A percentile compares a stretch with the other conserved stretches of the same genome.
Conservation (phyloP, 163 green algal species). For the Smithsoniella earleae region DNA sequence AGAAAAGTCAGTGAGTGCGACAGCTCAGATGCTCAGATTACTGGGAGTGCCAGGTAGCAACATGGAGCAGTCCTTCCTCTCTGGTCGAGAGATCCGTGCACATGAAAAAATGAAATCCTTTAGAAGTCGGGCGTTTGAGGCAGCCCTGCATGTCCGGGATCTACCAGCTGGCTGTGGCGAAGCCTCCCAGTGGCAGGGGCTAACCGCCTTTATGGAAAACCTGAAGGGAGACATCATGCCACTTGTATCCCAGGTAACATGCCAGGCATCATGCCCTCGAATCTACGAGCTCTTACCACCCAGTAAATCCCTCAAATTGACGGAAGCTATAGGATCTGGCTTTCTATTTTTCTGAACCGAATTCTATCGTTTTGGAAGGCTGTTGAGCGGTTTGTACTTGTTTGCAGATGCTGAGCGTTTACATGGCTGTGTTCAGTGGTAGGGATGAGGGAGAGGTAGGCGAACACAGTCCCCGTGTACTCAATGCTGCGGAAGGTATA, state of each 20-base stretch:
- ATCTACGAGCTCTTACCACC: too few species aligned
- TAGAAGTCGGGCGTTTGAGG: too few species aligned
- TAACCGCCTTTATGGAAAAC: neutral
- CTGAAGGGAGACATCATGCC: neutral
- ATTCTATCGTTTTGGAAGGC: too few species aligned
- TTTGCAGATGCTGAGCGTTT: conserved; percentile 22
- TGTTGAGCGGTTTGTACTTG: too few species aligned
- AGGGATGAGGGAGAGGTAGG: neutral
- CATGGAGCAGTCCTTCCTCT: conserved; percentile 6
- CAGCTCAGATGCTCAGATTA: conserved; percentile 25
- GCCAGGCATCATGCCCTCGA: too few species aligned
- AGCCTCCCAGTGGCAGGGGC: neutral
- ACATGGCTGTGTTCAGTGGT: conserved; percentile 3
- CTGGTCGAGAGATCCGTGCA: neutral
- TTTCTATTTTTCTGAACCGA: too few species aligned
- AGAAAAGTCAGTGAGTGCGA: conserved; percentile 16
- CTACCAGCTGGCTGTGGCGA: too few species aligned
- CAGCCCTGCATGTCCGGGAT: too few species aligned
- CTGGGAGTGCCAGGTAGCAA: neutral
- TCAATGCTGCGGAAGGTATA: neutral
- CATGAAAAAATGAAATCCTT: neutral
- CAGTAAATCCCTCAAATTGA: too few species aligned
- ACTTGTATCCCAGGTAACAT: neutral
- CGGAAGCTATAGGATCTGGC: too few species aligned
- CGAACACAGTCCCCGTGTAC: neutral